phyloP scores from a whole-genome alignment of 2,329 filamentous ascomycete species.

The Cladorrhinum sp. region DNA sequence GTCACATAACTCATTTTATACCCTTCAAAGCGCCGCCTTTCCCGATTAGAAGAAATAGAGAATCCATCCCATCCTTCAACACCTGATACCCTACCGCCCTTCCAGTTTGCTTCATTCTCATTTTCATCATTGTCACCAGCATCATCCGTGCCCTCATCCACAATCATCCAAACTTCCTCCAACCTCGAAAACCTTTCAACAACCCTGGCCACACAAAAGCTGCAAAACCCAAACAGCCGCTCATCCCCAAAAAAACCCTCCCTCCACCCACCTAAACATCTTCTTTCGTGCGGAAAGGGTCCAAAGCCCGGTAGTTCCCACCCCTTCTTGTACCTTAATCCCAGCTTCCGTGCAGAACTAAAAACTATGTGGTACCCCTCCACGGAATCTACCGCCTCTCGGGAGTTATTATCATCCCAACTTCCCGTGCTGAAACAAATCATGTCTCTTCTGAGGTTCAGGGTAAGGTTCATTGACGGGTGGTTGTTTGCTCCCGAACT shows the following conservation, averaged over 20 bases:
- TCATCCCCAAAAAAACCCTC: neutral
- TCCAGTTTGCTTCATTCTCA: neutral
- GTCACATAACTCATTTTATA: constrained; percentile 15
- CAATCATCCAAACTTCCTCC: constrained; percentile 18
- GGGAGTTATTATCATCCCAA: neutral
- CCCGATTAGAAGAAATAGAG: neutral
- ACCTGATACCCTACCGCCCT: no score
- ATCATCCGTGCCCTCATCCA: constrained; percentile 9
- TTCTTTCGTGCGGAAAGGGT: constrained; percentile 6
- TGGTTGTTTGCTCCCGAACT: neutral
- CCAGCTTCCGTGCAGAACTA: constrained; percentile 10
- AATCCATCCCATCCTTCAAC: neutral
- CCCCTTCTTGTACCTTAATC: constrained; percentile 11
- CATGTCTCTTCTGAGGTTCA: constrained; percentile 18
- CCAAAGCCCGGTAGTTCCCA: constrained; percentile 10
- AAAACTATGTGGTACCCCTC: constrained; percentile 20
- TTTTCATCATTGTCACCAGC: constrained; percentile 1
- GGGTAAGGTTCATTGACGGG: constrained; percentile 1
- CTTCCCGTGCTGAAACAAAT: constrained; percentile 12
- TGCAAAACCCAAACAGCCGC: constrained; percentile 13
- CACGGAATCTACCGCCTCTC: constrained; percentile 5
- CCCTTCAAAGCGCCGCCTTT: constrained; percentile 8
- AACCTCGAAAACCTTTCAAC: constrained; percentile 16
- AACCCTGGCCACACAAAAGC: constrained; percentile 14
- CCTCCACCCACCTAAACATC: constrained; percentile 7